Evolutionary conservation across 2,329 filamentous ascomycete species (phyloP).

Genomic region (Cadophora gregata): DNA sequence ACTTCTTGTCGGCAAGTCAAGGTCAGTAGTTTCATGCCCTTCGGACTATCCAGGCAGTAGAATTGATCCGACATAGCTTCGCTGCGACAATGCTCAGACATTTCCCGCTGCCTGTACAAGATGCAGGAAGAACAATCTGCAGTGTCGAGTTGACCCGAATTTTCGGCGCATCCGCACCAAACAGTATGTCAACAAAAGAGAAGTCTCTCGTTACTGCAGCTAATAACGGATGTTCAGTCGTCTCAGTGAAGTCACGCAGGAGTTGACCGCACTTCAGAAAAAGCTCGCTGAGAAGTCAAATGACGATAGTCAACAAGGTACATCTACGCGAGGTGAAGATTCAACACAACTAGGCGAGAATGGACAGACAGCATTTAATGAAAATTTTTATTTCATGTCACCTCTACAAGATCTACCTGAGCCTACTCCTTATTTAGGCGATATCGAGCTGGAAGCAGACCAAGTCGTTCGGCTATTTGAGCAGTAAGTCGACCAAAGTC

Average conservation of each 20-base stretch:
- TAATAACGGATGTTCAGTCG: conserved; percentile 14
- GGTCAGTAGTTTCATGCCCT: conserved; percentile 2
- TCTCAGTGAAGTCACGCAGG: conserved; percentile 26
- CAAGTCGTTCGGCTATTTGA: conserved; percentile 12
- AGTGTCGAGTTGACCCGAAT: conserved; percentile 23
- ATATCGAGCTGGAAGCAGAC: conserved; percentile 7
- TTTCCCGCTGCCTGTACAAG: conserved; percentile 27
- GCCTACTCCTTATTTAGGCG: conserved; percentile 7
- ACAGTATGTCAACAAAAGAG: conserved; percentile 9
- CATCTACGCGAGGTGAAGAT: background rate
- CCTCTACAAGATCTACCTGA: conserved; percentile 7
- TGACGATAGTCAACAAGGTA: background rate
- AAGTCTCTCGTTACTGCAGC: background rate
- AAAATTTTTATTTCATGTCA: conserved; percentile 6
- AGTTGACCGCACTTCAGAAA: conserved; percentile 24
- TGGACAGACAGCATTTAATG: background rate
- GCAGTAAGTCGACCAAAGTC: conserved; percentile 8
- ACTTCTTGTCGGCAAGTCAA: conserved; percentile 30
- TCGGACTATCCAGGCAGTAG: background rate
- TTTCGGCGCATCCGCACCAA: conserved; percentile 26
- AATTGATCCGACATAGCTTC: conserved; percentile 12
- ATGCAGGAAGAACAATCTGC: conserved; percentile 24
- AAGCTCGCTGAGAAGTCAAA: conserved; percentile 11
- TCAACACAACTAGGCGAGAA: background rate
- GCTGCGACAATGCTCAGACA: conserved; percentile 23